Conservation (phyloP, 1,284 basidiomycete genomes). For the Naganishia sp. region DNA sequence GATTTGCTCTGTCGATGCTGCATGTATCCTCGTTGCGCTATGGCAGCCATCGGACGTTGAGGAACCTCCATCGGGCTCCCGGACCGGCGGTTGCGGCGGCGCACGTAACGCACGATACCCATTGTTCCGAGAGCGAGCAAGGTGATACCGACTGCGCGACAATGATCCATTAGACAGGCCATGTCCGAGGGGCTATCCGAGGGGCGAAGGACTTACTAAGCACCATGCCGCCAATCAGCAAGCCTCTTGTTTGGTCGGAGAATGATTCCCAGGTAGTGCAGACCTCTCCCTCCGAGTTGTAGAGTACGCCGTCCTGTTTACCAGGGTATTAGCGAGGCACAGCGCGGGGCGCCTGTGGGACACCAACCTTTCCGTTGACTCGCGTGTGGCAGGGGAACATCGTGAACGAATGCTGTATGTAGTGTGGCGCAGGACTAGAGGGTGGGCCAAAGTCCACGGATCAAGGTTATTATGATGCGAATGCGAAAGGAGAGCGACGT, state of each 20-base stretch:
- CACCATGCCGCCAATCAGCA: slow-evolving; percentile 7
- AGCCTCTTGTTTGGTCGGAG: neutral
- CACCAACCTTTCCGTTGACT: neutral
- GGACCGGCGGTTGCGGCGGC: neutral
- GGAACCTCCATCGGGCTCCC: neutral
- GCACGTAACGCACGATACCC: slow-evolving; percentile 8
- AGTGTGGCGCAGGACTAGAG: neutral
- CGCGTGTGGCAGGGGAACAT: slow-evolving; percentile 21
- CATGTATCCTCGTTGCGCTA: slow-evolving; percentile 1
- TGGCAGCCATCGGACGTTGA: slow-evolving; percentile 4
- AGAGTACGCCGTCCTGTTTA: neutral
- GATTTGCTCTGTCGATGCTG: neutral
- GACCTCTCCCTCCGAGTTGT: slow-evolving; percentile 15
- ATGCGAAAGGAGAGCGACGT: neutral
- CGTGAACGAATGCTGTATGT: neutral
- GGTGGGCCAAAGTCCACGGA: neutral
- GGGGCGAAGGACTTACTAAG: neutral
- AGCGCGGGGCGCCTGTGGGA: neutral
- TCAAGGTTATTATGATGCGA: neutral
- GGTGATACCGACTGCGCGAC: neutral
- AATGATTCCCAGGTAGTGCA: slow-evolving; percentile 6
- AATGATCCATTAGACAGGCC: too few species aligned
- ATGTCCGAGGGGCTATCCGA: neutral
- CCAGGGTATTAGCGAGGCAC: neutral
- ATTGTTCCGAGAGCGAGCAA: slow-evolving; percentile 1